Conservation (phyloP, 345 rosid species). For the Turritis glabra region DNA sequence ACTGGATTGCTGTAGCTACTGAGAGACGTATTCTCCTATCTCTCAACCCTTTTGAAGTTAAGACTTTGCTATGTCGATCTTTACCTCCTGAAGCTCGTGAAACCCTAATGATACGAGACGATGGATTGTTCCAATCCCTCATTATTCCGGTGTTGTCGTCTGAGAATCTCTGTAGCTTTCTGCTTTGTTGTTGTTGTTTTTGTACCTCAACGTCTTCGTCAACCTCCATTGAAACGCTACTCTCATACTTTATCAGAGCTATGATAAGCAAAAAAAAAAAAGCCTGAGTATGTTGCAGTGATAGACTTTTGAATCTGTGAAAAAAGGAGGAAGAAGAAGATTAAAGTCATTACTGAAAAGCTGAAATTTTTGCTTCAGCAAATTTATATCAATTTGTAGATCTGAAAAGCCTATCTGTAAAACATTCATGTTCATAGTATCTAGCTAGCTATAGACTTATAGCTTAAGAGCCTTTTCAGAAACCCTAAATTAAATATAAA, state of each 20-base stretch:
- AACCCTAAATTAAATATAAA: constrained; percentile 33
- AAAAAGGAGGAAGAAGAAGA: constrained; percentile 25
- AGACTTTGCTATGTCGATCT: constrained; percentile 96
- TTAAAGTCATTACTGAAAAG: constrained; percentile 14
- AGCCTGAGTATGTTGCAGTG: constrained; percentile 62
- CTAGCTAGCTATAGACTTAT: constrained; percentile 19
- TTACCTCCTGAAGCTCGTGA: constrained; percentile 93
- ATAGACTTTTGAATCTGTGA: constrained; percentile 45
- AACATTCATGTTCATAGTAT: constrained; percentile 20
- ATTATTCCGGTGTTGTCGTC: constrained; percentile 32
- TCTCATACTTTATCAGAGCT: constrained; percentile 77
- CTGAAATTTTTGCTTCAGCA: background rate
- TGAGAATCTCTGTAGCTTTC: constrained; percentile 51
- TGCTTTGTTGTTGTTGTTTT: constrained; percentile 51
- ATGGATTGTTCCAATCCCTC: constrained; percentile 62
- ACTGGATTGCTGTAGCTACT: constrained; percentile 84
- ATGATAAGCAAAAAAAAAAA: constrained; percentile 40
- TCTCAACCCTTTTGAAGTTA: constrained; percentile 83
- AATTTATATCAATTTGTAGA: constrained; percentile 25
- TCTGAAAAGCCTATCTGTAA: constrained; percentile 23
- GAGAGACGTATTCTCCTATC: constrained; percentile 90
- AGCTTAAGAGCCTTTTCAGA: constrained; percentile 38
- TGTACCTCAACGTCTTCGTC: constrained; percentile 59
- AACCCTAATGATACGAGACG: constrained; percentile 91
- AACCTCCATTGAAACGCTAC: constrained; percentile 66